Evolutionary conservation across 352 stramenopile species (phyloP), one percentile per base, ranked within the genome.

Genomic region (Phytophthora crassamura): DNA sequence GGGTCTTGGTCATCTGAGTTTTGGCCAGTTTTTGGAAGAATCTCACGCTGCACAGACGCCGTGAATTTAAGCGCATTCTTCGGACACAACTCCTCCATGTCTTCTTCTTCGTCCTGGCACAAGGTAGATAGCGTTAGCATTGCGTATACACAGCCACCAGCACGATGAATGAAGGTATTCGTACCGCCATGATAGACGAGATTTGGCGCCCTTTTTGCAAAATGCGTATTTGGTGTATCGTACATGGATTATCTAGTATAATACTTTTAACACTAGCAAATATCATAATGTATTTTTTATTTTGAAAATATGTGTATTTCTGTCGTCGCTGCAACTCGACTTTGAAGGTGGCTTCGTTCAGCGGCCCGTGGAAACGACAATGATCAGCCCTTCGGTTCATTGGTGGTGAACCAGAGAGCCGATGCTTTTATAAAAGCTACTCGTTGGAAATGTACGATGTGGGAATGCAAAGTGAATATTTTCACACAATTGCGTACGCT

Each of bases 81-180:
- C 7, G 15, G 18, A 11, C 22, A 16, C 1, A 30, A 7, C 1
- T 30, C 11, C 0, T 20, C 43, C 2, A 15, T 11, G 0, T 1
- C 45, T 69, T 64, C 32, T 3, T 58, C 45, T 42, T 48, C 53
- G 1, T 53, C 30, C 53, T 69, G 46, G 3, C 30, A 5, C 2
- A 4, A 11, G 45, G 28, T 34, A 35, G 3, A 12, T 4, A 20
- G 5, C 14, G 32, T 69, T 59, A 69, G 36, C 30, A 10, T n/a
- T 20, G 28, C 14, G 11, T 25, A 5, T n/a, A 20, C 15, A 39
- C 16, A 42, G 32, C 11, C 11, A 59, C 16, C 30, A 22, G 6
- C 12, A 36, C 18, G 16, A 0, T 30, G 7, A 32, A 45, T 30
- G 20, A 12, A 18, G 18, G 20, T 14, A 40, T 46, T 42, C 28